phyloP scores from a whole-genome alignment of 495 filamentous ascomycete species.

The Apiosordaria backusii region DNA sequence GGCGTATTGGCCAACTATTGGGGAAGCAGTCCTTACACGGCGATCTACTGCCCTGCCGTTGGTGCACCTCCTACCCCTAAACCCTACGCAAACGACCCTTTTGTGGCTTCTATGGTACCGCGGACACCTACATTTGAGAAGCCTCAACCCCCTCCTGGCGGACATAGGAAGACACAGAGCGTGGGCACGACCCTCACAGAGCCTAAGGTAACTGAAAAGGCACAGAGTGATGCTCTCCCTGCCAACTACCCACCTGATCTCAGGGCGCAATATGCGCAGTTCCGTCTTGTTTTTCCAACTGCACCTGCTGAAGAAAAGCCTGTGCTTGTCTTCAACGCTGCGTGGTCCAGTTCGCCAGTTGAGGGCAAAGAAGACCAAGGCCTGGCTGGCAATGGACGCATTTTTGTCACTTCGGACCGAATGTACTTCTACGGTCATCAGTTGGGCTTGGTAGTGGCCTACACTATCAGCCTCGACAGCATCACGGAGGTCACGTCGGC shows the following conservation, averaged over 20 bases:
- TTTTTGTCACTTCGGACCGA: slow-evolving; percentile 79
- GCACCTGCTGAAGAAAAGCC: slow-evolving; percentile 70
- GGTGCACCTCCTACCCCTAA: slow-evolving; percentile 18
- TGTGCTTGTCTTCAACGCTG: slow-evolving; percentile 62
- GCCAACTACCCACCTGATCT: slow-evolving; percentile 78
- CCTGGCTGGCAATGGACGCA: slow-evolving; percentile 62
- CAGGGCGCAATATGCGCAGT: slow-evolving; percentile 86
- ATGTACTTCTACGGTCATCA: slow-evolving; percentile 97
- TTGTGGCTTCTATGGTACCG: slow-evolving; percentile 37
- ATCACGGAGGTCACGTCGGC: slow-evolving; percentile 88
- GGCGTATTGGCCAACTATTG: slow-evolving; percentile 89
- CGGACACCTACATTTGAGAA: slow-evolving; percentile 37
- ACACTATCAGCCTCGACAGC: slow-evolving; percentile 64
- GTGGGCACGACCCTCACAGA: slow-evolving; percentile 57
- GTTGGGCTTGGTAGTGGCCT: slow-evolving; percentile 83
- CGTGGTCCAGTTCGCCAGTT: slow-evolving; percentile 46
- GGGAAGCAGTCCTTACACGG: slow-evolving; percentile 82
- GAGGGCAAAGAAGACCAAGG: slow-evolving; percentile 34
- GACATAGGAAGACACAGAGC: slow-evolving; percentile 80
- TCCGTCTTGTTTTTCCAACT: slow-evolving; percentile 82
- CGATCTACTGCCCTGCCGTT: slow-evolving; percentile 56
- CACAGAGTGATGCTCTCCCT: slow-evolving; percentile 61
- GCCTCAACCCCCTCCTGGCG: slow-evolving; percentile 19
- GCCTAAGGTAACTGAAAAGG: slow-evolving; percentile 26
- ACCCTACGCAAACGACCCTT: slow-evolving; percentile 51